phyloP scores from a whole-genome alignment of 176 grass and related monocot genomes.

The Hsuehochloa calcarea region DNA sequence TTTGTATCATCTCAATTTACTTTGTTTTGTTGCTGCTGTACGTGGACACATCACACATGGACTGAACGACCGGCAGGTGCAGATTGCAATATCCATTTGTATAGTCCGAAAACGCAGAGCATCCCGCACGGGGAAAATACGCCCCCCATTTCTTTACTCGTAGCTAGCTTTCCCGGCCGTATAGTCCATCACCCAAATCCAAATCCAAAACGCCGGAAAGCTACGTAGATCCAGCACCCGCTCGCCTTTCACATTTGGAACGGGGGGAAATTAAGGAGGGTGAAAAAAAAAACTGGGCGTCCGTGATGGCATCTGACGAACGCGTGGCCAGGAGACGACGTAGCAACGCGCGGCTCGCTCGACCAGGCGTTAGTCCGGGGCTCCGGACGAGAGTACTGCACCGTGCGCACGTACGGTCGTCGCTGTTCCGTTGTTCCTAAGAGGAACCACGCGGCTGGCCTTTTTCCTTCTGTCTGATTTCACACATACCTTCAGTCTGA shows the following conservation, averaged over 20 bases:
- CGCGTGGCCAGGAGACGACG: not conserved
- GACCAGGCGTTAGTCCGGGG: not conserved
- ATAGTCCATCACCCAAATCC: not conserved
- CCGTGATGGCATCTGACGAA: not conserved
- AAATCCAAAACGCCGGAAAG: slow-evolving; percentile 2
- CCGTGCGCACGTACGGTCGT: not conserved
- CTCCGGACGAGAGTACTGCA: not conserved
- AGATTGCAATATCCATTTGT: not conserved
- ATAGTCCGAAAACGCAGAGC: not conserved
- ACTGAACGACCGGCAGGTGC: not conserved
- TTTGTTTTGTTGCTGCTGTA: not conserved
- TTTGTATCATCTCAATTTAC: not conserved
- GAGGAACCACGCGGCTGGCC: not conserved
- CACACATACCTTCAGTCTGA: not conserved
- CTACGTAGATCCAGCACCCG: not conserved
- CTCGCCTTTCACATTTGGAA: not conserved
- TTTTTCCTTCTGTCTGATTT: not conserved
- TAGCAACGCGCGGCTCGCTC: not conserved
- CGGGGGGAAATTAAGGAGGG: not conserved
- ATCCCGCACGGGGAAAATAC: not conserved
- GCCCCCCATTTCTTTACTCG: not conserved
- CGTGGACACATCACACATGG: not conserved
- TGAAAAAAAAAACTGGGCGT: not conserved
- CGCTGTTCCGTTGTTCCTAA: not conserved
- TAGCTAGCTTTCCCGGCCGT: not conserved